Percentiles rank a stretch among this genome's conserved stretches.
These are phyloP conservation scores for Aspergillus felis DNA, from an alignment of 2,329 filamentous ascomycete genomes.

Conservation along the genomic window DNA sequence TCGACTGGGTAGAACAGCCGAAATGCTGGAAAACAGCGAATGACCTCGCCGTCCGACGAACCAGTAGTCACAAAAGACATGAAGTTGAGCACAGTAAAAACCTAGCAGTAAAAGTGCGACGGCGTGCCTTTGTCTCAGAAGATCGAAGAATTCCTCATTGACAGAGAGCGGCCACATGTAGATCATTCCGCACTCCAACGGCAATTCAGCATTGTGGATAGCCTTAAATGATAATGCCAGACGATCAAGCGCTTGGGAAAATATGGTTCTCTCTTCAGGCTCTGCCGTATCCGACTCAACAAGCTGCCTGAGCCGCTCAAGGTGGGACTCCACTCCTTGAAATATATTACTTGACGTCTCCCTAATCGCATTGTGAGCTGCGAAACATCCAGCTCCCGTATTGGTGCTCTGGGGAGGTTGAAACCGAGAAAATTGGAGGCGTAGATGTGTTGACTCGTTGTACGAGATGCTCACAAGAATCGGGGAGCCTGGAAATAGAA, in stretches of 20 bases:
- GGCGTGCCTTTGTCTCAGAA: background rate
- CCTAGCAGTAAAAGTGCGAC: slow-evolving; percentile 2
- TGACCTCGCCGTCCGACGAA: slow-evolving; percentile 2
- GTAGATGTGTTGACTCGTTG: background rate
- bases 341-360: background rate
- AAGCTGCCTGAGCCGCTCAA: background rate
- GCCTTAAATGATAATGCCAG: background rate
- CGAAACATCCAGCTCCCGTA: background rate
- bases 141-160: slow-evolving; percentile 2
- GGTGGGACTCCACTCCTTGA: background rate
- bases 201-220: background rate
- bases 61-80: slow-evolving; percentile 6
- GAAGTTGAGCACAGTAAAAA: slow-evolving; percentile 6
- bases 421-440: background rate
- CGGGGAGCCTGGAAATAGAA: background rate
- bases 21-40: background rate
- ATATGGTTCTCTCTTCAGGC: background rate
- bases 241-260: background rate
- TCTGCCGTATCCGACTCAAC: background rate
- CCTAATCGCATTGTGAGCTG: background rate
- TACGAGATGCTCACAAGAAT: background rate
- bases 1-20: background rate
- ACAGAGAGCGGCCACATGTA: slow-evolving; percentile 8
- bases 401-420: background rate
- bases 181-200: slow-evolving; percentile 7